These are phyloP conservation scores for Thinopyrum elongatum DNA, from an alignment of 176 grass and related monocot genomes.

Conservation along the genomic window DNA sequence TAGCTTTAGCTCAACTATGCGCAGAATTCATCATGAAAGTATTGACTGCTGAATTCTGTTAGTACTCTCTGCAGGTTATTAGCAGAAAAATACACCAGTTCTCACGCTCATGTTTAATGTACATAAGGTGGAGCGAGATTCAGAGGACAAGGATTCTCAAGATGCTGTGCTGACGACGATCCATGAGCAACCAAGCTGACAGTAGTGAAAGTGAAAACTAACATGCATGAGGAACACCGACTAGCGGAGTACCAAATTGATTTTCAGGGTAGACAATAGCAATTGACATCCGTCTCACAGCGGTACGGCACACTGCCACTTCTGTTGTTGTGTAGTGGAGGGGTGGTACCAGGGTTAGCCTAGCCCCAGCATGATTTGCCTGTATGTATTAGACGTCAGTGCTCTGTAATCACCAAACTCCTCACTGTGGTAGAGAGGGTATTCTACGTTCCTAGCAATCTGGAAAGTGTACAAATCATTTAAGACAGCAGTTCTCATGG, in stretches of 20 bases:
- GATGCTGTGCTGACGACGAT: not conserved
- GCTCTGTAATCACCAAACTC: not conserved
- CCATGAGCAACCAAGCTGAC: slow-evolving; percentile 5
- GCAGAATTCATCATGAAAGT: not conserved
- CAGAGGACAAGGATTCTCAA: slow-evolving; percentile 5
- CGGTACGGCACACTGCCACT: not conserved
- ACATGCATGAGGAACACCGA: not conserved
- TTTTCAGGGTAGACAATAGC: slow-evolving; percentile 24
- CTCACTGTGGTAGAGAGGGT: not conserved
- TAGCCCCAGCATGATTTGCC: not conserved
- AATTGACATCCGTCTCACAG: slow-evolving; percentile 2
- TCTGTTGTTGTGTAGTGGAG: slow-evolving; percentile 14
- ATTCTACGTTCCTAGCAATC: not conserved
- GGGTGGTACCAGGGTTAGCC: not conserved
- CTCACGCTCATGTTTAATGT: not conserved
- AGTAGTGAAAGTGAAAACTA: slow-evolving; percentile 26
- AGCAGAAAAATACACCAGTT: not conserved
- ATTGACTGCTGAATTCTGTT: slow-evolving; percentile 19
- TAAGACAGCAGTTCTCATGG: not conserved
- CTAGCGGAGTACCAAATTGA: not conserved
- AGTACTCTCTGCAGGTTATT: slow-evolving; percentile 27
- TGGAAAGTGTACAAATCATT: not conserved
- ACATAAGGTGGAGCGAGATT: slow-evolving; percentile 19
- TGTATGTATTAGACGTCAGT: slow-evolving; percentile 13
- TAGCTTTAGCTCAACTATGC: not conserved